Evolutionary conservation across 352 stramenopile genomes (phyloP).

Genomic region (Peronospora destructor): DNA sequence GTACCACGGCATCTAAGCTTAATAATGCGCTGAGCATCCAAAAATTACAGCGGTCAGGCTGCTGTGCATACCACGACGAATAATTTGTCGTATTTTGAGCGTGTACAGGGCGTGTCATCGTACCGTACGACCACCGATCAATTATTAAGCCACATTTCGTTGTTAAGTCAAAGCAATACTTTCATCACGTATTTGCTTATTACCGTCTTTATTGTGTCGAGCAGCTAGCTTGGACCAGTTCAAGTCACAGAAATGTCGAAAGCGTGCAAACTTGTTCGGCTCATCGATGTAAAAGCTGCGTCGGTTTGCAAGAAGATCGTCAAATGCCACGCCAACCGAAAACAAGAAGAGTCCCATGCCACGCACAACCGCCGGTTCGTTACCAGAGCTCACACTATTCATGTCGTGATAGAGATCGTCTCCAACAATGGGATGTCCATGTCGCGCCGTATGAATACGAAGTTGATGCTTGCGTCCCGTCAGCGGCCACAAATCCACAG

Average conservation of each 20-base stretch:
- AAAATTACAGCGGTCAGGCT: slow-evolving; percentile 19
- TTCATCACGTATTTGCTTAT: slow-evolving; percentile 3
- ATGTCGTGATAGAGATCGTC: slow-evolving; percentile 54
- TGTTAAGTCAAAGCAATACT: slow-evolving; percentile 16
- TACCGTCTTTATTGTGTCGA: slow-evolving; percentile 1
- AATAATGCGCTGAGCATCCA: slow-evolving; percentile 24
- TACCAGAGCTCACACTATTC: neutral
- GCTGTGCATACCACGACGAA: slow-evolving; percentile 37
- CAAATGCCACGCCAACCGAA: slow-evolving; percentile 36
- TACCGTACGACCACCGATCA: slow-evolving; percentile 29
- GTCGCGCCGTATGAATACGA: slow-evolving; percentile 45
- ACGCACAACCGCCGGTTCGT: slow-evolving; percentile 27
- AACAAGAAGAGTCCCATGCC: slow-evolving; percentile 50
- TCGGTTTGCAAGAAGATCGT: slow-evolving; percentile 32
- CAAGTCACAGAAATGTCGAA: slow-evolving; percentile 50
- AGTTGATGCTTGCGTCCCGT: slow-evolving; percentile 70
- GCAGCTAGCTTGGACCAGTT: slow-evolving; percentile 32
- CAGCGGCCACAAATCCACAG: slow-evolving; percentile 57
- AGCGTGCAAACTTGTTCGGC: slow-evolving; percentile 51
- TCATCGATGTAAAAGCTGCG: slow-evolving; percentile 44
- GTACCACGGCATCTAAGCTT: slow-evolving; percentile 26
- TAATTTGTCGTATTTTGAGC: slow-evolving; percentile 35
- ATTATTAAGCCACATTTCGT: slow-evolving; percentile 22
- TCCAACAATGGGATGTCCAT: slow-evolving; percentile 57
- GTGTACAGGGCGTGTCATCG: slow-evolving; percentile 37